Evolutionary conservation across 495 filamentous ascomycete genomes (phyloP).

Genomic region (Annulohypoxylon nitens): DNA sequence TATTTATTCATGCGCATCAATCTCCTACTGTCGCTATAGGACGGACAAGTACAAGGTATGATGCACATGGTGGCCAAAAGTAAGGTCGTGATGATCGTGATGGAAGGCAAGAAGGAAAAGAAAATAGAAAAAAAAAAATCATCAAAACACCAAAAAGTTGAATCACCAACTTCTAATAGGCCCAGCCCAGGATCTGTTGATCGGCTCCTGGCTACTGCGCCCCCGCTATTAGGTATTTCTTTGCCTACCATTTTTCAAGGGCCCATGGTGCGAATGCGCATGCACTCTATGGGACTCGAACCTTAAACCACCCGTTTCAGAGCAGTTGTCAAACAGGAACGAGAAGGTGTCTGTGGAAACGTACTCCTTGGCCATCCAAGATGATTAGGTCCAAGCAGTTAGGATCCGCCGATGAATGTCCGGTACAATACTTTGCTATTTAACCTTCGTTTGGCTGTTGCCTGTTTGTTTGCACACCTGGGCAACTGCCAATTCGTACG

Average conservation of each 20-base stretch:
- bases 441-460: not conserved
- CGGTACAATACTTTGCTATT: not conserved
- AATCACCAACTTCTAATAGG: not conserved
- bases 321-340: not conserved
- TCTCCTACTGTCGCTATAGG: not conserved
- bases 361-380: not conserved
- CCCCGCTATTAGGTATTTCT: conserved; percentile 1
- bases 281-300: not conserved
- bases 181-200: not conserved
- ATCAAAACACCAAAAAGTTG: too few relatives aligned
- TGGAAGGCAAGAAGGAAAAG: not conserved
- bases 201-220: not conserved
- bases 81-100: not conserved
- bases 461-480: not conserved
- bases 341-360: not conserved
- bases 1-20: not conserved
- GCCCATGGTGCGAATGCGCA: not conserved
- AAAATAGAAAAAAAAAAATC: not conserved
- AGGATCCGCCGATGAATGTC: not conserved
- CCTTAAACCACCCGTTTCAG: not conserved
- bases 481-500: too few relatives aligned
- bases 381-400: not conserved
- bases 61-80: not conserved
- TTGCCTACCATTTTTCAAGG: not conserved
- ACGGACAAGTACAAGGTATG: not conserved